These are phyloP conservation scores for Penicillium sp. DNA, from an alignment of 2,329 filamentous ascomycete species.

Conservation along the genomic window DNA sequence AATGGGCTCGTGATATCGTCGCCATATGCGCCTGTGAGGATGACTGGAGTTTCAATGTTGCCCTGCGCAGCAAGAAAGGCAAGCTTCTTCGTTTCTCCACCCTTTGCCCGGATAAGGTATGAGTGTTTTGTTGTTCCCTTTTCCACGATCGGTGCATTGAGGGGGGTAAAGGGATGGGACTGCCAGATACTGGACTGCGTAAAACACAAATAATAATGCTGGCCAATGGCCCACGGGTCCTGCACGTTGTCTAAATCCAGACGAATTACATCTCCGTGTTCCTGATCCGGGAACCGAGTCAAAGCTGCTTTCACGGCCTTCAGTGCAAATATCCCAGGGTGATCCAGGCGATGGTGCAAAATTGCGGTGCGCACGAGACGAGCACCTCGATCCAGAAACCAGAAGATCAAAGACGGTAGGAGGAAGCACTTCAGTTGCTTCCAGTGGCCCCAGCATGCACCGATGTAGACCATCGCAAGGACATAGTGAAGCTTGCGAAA, in stretches of 20 bases:
- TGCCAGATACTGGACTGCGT: slow-evolving; percentile 68
- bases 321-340: slow-evolving; percentile 30
- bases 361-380: slow-evolving; percentile 59
- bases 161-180: slow-evolving; percentile 69
- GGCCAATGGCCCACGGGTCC: slow-evolving; percentile 63
- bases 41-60: slow-evolving; percentile 51
- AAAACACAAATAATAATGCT: slow-evolving; percentile 73
- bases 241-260: slow-evolving; percentile 66
- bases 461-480: slow-evolving; percentile 71
- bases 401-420: slow-evolving; percentile 64
- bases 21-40: slow-evolving; percentile 66
- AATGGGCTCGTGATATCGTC: slow-evolving; percentile 46
- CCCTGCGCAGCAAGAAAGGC: slow-evolving; percentile 21
- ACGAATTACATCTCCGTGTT: slow-evolving; percentile 63
- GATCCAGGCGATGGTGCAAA: slow-evolving; percentile 50
- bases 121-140: slow-evolving; percentile 23
- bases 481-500: slow-evolving; percentile 75
- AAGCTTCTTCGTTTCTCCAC: slow-evolving; percentile 27
- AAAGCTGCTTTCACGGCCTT: slow-evolving; percentile 42
- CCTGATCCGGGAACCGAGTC: slow-evolving; percentile 55
- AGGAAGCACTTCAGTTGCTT: slow-evolving; percentile 66
- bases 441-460: slow-evolving; percentile 77
- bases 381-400: slow-evolving; percentile 63
- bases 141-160: slow-evolving; percentile 52
- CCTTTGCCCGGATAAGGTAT: slow-evolving; percentile 53